These are phyloP conservation scores for Alternaria ethzedia DNA, from an alignment of 2,329 filamentous ascomycete genomes.

Conservation along the genomic window DNA sequence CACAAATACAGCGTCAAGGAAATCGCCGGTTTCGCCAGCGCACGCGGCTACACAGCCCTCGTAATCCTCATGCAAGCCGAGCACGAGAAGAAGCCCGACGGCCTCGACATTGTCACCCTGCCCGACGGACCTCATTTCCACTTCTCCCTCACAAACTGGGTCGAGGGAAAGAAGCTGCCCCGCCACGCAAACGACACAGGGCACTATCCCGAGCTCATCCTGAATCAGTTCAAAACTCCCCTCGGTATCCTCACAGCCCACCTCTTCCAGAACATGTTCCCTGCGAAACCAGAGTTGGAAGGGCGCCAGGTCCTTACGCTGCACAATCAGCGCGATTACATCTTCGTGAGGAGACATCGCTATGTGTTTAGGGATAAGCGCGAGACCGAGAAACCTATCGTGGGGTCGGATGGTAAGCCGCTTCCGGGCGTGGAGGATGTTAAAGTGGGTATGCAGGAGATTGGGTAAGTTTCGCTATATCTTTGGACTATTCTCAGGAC, in stretches of 20 bases:
- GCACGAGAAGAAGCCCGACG: conserved; percentile 76
- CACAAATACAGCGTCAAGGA: conserved; percentile 93
- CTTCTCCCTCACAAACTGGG: conserved; percentile 88
- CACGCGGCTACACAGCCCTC: conserved; percentile 82
- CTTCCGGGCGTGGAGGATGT: conserved; percentile 86
- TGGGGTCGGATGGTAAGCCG: conserved; percentile 79
- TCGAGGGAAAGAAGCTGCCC: conserved; percentile 84
- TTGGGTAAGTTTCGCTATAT: conserved; percentile 59
- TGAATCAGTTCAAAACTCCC: conserved; percentile 95
- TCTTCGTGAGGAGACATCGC: conserved; percentile 87
- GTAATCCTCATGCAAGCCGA: conserved; percentile 84
- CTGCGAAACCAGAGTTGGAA: conserved; percentile 79
- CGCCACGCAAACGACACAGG: conserved; percentile 87
- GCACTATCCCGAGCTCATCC: conserved; percentile 85
- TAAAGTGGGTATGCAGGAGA: conserved; percentile 84
- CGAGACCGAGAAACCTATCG: conserved; percentile 83
- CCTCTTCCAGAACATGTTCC: conserved; percentile 81
- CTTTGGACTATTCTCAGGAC: conserved; percentile 51
- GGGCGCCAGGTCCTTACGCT: conserved; percentile 90
- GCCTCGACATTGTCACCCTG: conserved; percentile 82
- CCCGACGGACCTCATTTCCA: conserved; percentile 90
- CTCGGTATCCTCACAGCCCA: conserved; percentile 85
- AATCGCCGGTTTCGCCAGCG: conserved; percentile 83
- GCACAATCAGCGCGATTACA: conserved; percentile 95
- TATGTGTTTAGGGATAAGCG: conserved; percentile 93